phyloP scores from a whole-genome alignment of 2,329 filamentous ascomycete genomes.

The Didymella glomerata region DNA sequence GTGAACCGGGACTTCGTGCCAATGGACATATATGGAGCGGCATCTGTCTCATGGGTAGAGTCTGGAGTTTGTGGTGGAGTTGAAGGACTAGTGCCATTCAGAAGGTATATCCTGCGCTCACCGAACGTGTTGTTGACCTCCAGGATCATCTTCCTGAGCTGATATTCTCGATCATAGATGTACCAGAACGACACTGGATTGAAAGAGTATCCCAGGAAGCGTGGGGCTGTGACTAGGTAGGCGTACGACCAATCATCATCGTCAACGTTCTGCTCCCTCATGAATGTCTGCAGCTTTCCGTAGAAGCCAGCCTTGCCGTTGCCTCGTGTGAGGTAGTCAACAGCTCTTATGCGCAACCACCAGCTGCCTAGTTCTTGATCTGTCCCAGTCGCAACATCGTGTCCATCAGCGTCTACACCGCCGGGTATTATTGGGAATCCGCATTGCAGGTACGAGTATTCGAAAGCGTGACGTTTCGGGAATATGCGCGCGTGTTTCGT shows the following conservation, averaged over 20 bases:
- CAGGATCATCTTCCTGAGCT: constrained; percentile 70
- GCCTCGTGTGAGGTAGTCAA: constrained; percentile 69
- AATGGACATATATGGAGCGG: constrained; percentile 6
- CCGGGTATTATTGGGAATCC: constrained; percentile 72
- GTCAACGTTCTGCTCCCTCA: constrained; percentile 65
- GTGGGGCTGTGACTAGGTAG: constrained; percentile 75
- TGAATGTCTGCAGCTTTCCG: constrained; percentile 68
- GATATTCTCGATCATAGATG: constrained; percentile 67
- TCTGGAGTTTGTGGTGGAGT: constrained; percentile 36
- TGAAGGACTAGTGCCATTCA: constrained; percentile 54
- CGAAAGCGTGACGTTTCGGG: constrained; percentile 72
- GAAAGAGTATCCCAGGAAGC: constrained; percentile 74
- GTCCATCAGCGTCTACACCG: constrained; percentile 50
- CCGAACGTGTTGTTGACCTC: constrained; percentile 83
- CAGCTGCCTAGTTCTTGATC: constrained; percentile 42
- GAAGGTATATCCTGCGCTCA: constrained; percentile 72
- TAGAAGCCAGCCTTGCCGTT: constrained; percentile 63
- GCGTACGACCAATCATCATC: constrained; percentile 69
- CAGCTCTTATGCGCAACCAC: constrained; percentile 69
- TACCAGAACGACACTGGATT: constrained; percentile 85
- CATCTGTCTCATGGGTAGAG: constrained; percentile 17
- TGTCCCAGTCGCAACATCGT: constrained; percentile 30
- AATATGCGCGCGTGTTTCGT: constrained; percentile 73
- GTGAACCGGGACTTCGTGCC: constrained; percentile 53
- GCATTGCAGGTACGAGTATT: constrained; percentile 74